phyloP scores from a whole-genome alignment of 192 early-diverging fungal genomes.

The Coemansia sp. region DNA sequence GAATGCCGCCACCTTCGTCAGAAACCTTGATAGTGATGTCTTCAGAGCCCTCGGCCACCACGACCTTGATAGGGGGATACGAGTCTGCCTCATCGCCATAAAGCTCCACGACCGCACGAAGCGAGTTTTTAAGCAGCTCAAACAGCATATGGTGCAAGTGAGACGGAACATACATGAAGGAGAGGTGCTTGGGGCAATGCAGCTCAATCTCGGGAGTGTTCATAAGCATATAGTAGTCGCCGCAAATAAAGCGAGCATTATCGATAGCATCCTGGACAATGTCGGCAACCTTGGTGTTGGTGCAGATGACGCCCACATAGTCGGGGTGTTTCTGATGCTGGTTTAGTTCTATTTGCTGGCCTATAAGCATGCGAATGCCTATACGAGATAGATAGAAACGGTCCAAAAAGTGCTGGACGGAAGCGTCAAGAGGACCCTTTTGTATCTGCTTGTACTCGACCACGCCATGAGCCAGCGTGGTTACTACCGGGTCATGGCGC shows the following conservation, averaged over 20 bases:
- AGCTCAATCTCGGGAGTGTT: constrained; percentile 76
- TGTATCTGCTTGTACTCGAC: constrained; percentile 80
- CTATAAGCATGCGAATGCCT: constrained; percentile 97
- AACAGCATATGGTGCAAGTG: constrained; percentile 98
- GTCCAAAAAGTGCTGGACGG: constrained; percentile 87
- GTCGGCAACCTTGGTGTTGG: constrained; percentile 75
- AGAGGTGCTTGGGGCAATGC: constrained; percentile 69
- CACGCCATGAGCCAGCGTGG: constrained; percentile 91
- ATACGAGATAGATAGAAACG: constrained; percentile 97
- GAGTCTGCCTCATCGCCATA: constrained; percentile 79
- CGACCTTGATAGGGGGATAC: constrained; percentile 92
- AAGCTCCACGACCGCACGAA: constrained; percentile 91
- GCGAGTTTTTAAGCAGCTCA: constrained; percentile 95
- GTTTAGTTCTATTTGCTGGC: constrained; percentile 75
- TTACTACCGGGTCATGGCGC: constrained; percentile 89
- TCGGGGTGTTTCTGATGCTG: constrained; percentile 57
- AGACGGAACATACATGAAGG: constrained; percentile 95
- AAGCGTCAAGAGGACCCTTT: constrained; percentile 59
- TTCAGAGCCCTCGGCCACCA: constrained; percentile 83
- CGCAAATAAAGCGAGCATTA: constrained; percentile 86
- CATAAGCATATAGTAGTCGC: constrained; percentile 86
- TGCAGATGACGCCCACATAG: constrained; percentile 95
- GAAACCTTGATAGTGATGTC: constrained; percentile 97
- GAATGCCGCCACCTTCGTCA: constrained; percentile 94
- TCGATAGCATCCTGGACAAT: constrained; percentile 85